Evolutionary conservation across 306 rosid species (phyloP).

Genomic region (Neltuma alba): DNA sequence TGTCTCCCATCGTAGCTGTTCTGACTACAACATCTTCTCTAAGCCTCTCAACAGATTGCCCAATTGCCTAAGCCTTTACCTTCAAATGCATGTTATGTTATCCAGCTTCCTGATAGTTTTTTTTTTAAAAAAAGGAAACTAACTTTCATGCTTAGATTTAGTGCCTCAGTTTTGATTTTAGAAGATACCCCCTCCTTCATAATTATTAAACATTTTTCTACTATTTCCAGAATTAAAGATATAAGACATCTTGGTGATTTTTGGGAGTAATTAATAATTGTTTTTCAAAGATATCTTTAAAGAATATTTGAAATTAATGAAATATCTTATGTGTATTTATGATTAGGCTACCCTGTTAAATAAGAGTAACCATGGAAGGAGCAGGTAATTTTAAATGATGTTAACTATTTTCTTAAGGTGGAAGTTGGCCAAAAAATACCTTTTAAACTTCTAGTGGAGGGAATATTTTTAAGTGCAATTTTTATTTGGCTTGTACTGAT

Average conservation of each 20-base stretch:
- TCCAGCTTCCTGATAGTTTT: background rate
- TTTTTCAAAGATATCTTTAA: background rate
- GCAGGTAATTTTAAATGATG: too few relatives aligned
- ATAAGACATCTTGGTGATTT: background rate
- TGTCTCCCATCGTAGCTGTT: too few relatives aligned
- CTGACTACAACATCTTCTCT: too few relatives aligned
- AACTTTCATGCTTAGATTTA: background rate
- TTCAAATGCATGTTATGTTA: background rate
- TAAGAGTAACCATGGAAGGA: background rate
- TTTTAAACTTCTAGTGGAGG: too few relatives aligned
- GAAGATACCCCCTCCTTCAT: background rate
- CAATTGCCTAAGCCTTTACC: background rate
- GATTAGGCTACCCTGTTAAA: background rate
- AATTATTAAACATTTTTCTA: background rate
- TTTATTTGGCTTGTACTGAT: background rate
- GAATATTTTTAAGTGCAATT: background rate
- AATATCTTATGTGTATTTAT: background rate
- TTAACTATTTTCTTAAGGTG: background rate
- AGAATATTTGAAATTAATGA: background rate
- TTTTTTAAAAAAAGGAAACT: too few relatives aligned
- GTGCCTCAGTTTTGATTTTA: background rate
- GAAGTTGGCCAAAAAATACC: background rate
- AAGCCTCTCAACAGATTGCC: background rate
- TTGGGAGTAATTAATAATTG: background rate
- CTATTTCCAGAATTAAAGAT: background rate